Conservation (phyloP, 257 asterid genomes). For the Solanum stenotomum region DNA sequence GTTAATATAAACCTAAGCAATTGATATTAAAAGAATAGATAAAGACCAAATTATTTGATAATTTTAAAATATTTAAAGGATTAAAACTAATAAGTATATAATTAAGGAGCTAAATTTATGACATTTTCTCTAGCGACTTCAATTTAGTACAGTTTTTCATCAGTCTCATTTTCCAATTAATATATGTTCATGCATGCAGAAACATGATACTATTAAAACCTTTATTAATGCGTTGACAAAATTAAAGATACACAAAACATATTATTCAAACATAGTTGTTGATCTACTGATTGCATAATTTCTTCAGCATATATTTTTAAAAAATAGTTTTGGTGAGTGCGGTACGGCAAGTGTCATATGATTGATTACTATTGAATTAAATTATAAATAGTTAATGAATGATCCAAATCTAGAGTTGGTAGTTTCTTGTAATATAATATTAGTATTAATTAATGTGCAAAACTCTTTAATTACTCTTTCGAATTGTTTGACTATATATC, state of each 20-base stretch:
- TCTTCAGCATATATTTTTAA: background rate
- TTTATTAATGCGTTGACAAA: background rate
- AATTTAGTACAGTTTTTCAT: background rate
- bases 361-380: background rate
- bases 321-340: background rate
- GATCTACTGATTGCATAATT: background rate
- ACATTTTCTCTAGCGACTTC: background rate
- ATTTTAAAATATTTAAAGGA: too few relatives aligned
- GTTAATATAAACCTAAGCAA: too few relatives aligned
- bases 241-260: background rate
- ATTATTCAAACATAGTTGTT: background rate
- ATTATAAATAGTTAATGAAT: background rate
- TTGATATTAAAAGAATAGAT: too few relatives aligned
- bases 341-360: background rate
- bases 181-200: too few relatives aligned
- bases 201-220: background rate
- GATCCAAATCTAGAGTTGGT: background rate
- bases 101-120: too few relatives aligned
- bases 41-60: too few relatives aligned
- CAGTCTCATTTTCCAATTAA: background rate
- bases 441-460: background rate
- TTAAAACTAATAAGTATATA: too few relatives aligned
- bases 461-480: background rate
- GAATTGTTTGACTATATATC: background rate
- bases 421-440: background rate